Percentiles rank a stretch among this genome's conserved stretches.
These are phyloP conservation scores for Encephalitozoon cuniculi DNA, from an alignment of 371 early-diverging fungal genomes.

Conservation along the genomic window DNA sequence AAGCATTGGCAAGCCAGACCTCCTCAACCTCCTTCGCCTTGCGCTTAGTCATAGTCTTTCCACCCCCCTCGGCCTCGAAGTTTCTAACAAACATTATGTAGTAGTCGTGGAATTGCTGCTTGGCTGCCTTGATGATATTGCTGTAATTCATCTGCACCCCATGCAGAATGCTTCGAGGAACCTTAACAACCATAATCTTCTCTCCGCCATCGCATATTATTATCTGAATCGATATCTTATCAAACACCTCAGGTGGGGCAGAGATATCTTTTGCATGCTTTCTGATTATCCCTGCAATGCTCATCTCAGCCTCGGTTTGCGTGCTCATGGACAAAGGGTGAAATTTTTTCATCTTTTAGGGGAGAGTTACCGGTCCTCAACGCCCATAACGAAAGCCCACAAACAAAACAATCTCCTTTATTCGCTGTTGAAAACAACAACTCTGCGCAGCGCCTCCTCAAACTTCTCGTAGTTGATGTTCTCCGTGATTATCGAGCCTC, in stretches of 20 bases:
- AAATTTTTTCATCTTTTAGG: constrained; percentile 13
- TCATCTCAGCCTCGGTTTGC: constrained; percentile 44
- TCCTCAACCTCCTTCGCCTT: constrained; percentile 4
- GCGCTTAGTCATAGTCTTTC: background rate
- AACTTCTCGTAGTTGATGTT: constrained; percentile 62
- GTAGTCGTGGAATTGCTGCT: constrained; percentile 39
- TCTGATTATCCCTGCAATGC: constrained; percentile 24
- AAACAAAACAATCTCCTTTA: constrained; percentile 16
- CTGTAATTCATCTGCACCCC: constrained; percentile 21
- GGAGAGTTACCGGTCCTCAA: background rate
- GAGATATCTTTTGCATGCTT: constrained; percentile 4
- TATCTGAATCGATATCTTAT: constrained; percentile 18
- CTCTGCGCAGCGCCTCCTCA: constrained; percentile 55
- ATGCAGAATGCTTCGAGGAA: constrained; percentile 21
- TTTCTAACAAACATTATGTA: constrained; percentile 28
- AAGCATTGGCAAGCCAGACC: constrained; percentile 15
- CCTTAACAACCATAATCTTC: constrained; percentile 38
- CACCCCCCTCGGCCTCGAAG: background rate
- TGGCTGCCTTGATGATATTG: constrained; percentile 10
- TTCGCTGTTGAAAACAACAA: constrained; percentile 50
- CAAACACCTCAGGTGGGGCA: background rate
- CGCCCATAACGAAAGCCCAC: background rate
- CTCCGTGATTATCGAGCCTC: constrained; percentile 61
- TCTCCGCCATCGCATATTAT: constrained; percentile 7
- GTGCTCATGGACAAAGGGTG: constrained; percentile 16